A percentile compares a stretch with the other conserved stretches of the same genome.
Conservation (phyloP, 2,329 filamentous ascomycete species). For the Hortaea werneckii region DNA sequence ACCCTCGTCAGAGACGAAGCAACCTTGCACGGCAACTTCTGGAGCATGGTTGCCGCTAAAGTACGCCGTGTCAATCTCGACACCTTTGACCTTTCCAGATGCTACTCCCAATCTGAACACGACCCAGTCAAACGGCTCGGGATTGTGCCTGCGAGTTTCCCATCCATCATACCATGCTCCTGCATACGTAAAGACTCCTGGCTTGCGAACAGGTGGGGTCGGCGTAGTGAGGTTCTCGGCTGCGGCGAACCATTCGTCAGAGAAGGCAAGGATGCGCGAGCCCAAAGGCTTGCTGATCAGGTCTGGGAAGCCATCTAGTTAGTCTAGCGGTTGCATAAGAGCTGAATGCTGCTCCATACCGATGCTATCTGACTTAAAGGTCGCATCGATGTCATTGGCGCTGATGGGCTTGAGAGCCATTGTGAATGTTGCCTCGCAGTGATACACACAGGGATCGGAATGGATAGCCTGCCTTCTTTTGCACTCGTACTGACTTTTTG, state of each 20-base stretch:
- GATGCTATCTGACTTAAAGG: slow-evolving; percentile 46
- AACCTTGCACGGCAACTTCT: slow-evolving; percentile 66
- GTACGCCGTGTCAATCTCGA: slow-evolving; percentile 72
- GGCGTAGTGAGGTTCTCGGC: slow-evolving; percentile 50
- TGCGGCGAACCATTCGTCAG: slow-evolving; percentile 52
- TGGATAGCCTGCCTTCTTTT: too few relatives aligned
- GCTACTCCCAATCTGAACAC: slow-evolving; percentile 50
- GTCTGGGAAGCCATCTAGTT: slow-evolving; percentile 23
- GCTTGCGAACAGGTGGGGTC: slow-evolving; percentile 44
- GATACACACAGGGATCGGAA: too few relatives aligned
- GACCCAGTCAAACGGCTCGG: slow-evolving; percentile 48
- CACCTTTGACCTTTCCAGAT: slow-evolving; percentile 60
- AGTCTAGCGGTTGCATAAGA: background rate
- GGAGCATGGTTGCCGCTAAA: slow-evolving; percentile 78
- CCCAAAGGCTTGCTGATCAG: slow-evolving; percentile 44
- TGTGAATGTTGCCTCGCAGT: too few relatives aligned
- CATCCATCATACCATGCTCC: slow-evolving; percentile 57
- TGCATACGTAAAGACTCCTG: slow-evolving; percentile 49
- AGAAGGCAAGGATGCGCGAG: slow-evolving; percentile 45
- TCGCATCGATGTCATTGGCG: slow-evolving; percentile 41
- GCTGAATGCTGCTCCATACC: slow-evolving; percentile 23
- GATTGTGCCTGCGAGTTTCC: slow-evolving; percentile 54
- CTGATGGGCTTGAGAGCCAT: slow-evolving; percentile 27
- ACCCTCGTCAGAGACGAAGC: slow-evolving; percentile 53
- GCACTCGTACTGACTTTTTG: too few relatives aligned